Percentiles rank a stretch among this genome's conserved stretches.
Conservation (phyloP, 108 stramenopile genomes). For the Cyclotella choctawhatcheeana region DNA sequence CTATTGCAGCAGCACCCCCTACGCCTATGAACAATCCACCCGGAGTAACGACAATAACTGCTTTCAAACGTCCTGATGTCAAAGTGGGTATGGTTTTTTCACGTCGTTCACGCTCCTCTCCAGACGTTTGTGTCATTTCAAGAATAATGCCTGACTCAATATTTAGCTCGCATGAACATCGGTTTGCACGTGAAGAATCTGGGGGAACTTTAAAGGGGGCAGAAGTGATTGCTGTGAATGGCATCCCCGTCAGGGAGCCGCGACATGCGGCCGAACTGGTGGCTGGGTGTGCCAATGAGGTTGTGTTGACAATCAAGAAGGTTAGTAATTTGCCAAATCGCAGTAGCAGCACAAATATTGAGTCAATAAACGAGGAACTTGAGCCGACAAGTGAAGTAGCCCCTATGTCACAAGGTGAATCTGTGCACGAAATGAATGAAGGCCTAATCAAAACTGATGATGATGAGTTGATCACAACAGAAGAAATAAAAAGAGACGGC, state of each 20-base stretch:
- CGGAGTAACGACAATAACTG: conserved; percentile 44
- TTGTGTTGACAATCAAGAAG: conserved; percentile 38
- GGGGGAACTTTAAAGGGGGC: conserved; percentile 29
- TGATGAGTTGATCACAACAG: background rate
- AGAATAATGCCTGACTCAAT: conserved; percentile 39
- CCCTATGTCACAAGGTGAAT: too few species aligned
- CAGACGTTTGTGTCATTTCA: conserved; percentile 45
- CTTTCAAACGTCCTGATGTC: conserved; percentile 49
- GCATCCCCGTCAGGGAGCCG: conserved; percentile 43
- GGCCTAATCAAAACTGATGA: too few species aligned
- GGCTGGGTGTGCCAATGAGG: conserved; percentile 44
- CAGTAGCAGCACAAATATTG: too few species aligned
- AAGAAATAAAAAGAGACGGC: background rate
- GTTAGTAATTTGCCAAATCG: conserved; percentile 6
- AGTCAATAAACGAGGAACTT: too few species aligned
- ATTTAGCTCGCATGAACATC: conserved; percentile 24
- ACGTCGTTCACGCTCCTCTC: conserved; percentile 24
- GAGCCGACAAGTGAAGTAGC: too few species aligned
- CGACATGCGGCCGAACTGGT: conserved; percentile 54
- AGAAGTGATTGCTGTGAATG: conserved; percentile 54
- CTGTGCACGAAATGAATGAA: too few species aligned
- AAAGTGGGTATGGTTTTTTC: conserved; percentile 54
- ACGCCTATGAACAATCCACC: conserved; percentile 5
- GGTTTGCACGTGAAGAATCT: background rate
- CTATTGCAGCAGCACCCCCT: conserved; percentile 1